Evolutionary conservation across 139 green algal species (phyloP).

Genomic region (Penium margaritaceum): DNA sequence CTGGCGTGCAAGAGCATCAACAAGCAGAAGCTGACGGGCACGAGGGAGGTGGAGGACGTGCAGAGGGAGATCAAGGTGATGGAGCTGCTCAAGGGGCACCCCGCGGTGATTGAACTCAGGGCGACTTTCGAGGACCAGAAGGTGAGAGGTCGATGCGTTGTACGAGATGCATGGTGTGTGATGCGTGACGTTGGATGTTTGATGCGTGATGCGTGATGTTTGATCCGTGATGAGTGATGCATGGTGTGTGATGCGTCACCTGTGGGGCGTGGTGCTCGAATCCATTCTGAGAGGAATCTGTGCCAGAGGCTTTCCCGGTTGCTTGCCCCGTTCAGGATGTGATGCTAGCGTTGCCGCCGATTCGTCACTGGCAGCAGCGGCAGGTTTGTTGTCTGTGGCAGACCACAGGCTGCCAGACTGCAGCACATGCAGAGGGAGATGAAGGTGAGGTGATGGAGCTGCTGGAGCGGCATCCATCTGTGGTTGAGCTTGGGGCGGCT

Average conservation of each 20-base stretch:
- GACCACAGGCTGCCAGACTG: too few species aligned
- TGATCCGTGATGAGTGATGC: too few species aligned
- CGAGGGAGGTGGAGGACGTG: constrained; percentile 15
- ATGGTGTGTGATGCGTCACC: too few species aligned
- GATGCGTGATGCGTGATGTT: too few species aligned
- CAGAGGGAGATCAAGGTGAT: constrained; percentile 30
- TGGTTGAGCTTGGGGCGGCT: neutral
- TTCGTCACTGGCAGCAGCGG: too few species aligned
- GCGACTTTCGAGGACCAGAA: constrained; percentile 10
- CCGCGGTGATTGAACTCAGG: neutral
- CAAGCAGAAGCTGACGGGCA: constrained; percentile 64
- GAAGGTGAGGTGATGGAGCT: constrained; percentile 6
- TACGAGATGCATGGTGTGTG: too few species aligned
- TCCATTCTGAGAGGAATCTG: neutral
- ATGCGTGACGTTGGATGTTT: too few species aligned
- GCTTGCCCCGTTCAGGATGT: neutral
- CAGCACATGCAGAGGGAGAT: constrained; percentile 20
- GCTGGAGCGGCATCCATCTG: neutral
- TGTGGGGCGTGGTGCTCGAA: too few species aligned
- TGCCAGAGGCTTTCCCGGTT: neutral
- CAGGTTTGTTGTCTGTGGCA: too few species aligned
- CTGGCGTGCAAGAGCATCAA: constrained; percentile 79
- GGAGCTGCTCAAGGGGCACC: constrained; percentile 19
- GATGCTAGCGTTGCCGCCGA: neutral
- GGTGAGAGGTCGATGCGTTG: neutral